Base-by-base conservation (phyloP, 2,329 filamentous ascomycete genomes). In the Xylaria sp. region DNA sequence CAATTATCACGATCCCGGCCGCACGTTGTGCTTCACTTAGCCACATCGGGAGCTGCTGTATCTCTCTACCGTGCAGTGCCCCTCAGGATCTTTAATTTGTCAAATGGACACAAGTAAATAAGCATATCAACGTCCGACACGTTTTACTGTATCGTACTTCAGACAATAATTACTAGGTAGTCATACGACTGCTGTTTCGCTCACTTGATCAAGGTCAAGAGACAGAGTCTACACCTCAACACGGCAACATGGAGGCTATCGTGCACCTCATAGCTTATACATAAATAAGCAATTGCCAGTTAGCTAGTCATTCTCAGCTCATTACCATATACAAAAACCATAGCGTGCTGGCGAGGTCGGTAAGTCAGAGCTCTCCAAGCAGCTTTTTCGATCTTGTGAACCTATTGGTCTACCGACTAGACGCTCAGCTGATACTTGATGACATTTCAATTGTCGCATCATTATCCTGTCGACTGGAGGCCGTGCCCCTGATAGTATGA, bases 71-170 rank as follows among this genome's bases (percentile, higher is more conserved):
- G 25, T 40, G 35, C 21, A 14, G 11, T 31, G n/a, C n/a, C n/a
- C n/a, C n/a, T 19, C 12, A 25, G 15, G 17, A 28, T n/a, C n/a
- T 49, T 35, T 23, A 53, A 61, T 61, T 61, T 61, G 59, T 61
- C 53, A 61, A 53, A 42, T 19, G 31, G 57, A 53, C 23, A 52
- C 59, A 61, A 57, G 52, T 57, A 35, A 23, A 14, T 2, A 19
- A 2, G 23, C 2, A n/a, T 35, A 28, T 49, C 37, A 40, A 21
- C 33, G 33, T 31, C 23, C 37, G n/a, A n/a, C 47, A 25, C 12
- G 15, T 23, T 23, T 6, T 51, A 51, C 35, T 23, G 14, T 51
- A 51, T 51, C 31, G 23, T 19, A 23, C 5, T 25, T 37, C 31
- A 15, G 15, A 37, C 14, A 5, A 51, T 15, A 6, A 25, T 37